Conservation (phyloP, 257 asterid species). For the Hygrophila difformis region DNA sequence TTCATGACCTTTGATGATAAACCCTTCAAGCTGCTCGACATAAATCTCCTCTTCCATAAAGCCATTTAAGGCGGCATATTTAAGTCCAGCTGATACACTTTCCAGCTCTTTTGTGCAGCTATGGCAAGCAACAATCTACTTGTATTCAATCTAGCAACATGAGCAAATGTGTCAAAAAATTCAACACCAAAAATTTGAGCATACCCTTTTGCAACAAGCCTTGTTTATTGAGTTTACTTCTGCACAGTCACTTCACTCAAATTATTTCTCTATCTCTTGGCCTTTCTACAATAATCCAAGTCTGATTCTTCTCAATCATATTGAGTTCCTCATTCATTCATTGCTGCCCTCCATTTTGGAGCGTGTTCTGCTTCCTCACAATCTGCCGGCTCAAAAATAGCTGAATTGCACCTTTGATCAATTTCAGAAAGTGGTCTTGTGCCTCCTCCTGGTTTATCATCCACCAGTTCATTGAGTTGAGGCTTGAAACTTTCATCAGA, state of each 20-base stretch:
- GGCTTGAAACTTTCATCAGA: no score
- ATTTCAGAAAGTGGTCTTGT: background rate
- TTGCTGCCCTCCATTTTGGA: background rate
- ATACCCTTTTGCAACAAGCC: constrained; percentile 1
- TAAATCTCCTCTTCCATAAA: background rate
- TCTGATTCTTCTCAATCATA: background rate
- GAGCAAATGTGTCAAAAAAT: constrained; percentile 1
- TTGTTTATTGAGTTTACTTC: background rate
- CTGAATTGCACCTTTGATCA: constrained; percentile 9
- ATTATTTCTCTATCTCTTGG: background rate
- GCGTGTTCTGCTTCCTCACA: background rate
- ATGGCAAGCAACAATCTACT: background rate
- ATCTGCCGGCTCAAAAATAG: background rate
- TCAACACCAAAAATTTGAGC: constrained; percentile 1
- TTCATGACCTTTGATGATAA: background rate
- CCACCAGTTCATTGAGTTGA: background rate
- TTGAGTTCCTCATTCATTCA: background rate
- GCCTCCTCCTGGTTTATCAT: background rate
- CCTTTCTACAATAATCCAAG: background rate
- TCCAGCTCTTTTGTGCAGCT: background rate
- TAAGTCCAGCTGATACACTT: background rate
- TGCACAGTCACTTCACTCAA: constrained; percentile 3
- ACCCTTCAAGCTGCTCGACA: background rate
- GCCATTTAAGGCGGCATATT: constrained; percentile 1
- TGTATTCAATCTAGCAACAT: constrained; percentile 3